Evolutionary conservation across 1,284 basidiomycete genomes (phyloP), one percentile per base, ranked within the genome.

Genomic region (Jaminaea rosea): DNA sequence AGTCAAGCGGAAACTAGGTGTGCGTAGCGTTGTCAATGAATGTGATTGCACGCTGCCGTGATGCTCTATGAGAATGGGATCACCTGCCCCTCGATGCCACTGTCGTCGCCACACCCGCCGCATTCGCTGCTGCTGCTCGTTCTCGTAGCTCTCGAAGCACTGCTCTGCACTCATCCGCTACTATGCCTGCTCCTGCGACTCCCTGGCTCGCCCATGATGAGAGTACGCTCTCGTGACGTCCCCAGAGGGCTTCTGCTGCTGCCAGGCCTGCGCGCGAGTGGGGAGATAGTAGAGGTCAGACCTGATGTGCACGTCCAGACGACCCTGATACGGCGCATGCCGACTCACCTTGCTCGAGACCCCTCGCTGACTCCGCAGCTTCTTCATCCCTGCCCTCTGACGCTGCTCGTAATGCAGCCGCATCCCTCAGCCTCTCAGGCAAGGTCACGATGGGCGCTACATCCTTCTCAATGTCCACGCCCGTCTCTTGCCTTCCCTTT

Each of bases 151-250:
- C 57, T 27, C 61, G 62, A 48, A 67, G 58, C 11, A 67, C 46
- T 6, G 47, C 34, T 4, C 63, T 52, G 32, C 65, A 65, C 26
- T 65, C 63, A 15, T 54, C 53, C n/a, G 59, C 56, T 15, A 67
- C 60, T 26, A 63, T 63, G 27, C 56, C 51, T 2, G 62, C 56
- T 1, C 65, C 65, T 10, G 46, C 17, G 9, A 67, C 60, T 9
- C 65, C 65, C 0, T 58, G 60, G 31, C 63, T 60, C 2, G 53
- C 56, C 65, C 65, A 67, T 0, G 57, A 56, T 6, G 63, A 60
- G 11, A 67, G 46, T 1, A 65, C 63, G 4, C 58, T 52, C 49
- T 65, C 63, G 56, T 60, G 56, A 1, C 55, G 58, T 2, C 61
- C 58, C 61, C 63, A 67, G 11, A 65, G 48, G 17, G 57, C 49